These are phyloP conservation scores for Neospermospora avenae DNA, from an alignment of 2,329 filamentous ascomycete genomes.

Conservation along the genomic window DNA sequence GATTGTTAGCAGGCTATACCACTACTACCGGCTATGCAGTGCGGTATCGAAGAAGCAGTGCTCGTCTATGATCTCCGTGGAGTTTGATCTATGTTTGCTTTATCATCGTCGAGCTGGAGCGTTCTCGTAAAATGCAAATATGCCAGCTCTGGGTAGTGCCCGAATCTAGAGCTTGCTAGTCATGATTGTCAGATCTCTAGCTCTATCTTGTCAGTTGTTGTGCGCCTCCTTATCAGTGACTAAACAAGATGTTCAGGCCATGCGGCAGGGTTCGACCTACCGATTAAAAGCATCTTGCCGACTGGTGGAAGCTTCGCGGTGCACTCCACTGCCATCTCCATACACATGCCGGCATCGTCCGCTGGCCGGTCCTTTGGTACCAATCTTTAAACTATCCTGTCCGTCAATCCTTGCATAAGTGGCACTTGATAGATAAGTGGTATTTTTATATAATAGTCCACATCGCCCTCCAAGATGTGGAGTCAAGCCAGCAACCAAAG, in stretches of 20 bases:
- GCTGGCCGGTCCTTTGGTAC: slow-evolving; percentile 20
- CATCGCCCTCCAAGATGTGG: slow-evolving; percentile 10
- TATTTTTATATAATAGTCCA: slow-evolving; percentile 19
- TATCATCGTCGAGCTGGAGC: not conserved
- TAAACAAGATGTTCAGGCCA: slow-evolving; percentile 15
- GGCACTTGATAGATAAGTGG: slow-evolving; percentile 10
- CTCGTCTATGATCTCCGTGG: not conserved
- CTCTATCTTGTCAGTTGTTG: not conserved
- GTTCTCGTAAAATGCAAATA: not conserved
- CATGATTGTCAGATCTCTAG: not conserved
- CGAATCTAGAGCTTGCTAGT: slow-evolving; percentile 1
- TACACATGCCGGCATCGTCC: slow-evolving; percentile 23
- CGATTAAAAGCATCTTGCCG: not conserved
- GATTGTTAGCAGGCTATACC: not conserved
- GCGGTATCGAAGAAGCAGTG: not conserved
- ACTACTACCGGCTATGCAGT: not conserved
- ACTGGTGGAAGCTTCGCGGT: slow-evolving; percentile 15
- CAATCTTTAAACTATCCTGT: slow-evolving; percentile 18
- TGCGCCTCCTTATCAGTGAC: slow-evolving; percentile 24
- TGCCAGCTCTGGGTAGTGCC: slow-evolving; percentile 7
- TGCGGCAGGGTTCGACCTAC: not conserved
- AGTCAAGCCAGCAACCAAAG: slow-evolving; percentile 6
- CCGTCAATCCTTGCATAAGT: slow-evolving; percentile 17
- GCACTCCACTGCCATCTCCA: slow-evolving; percentile 19
- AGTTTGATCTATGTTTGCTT: not conserved